Conservation (phyloP, 495 filamentous ascomycete species). For the Trichoderma virens region DNA sequence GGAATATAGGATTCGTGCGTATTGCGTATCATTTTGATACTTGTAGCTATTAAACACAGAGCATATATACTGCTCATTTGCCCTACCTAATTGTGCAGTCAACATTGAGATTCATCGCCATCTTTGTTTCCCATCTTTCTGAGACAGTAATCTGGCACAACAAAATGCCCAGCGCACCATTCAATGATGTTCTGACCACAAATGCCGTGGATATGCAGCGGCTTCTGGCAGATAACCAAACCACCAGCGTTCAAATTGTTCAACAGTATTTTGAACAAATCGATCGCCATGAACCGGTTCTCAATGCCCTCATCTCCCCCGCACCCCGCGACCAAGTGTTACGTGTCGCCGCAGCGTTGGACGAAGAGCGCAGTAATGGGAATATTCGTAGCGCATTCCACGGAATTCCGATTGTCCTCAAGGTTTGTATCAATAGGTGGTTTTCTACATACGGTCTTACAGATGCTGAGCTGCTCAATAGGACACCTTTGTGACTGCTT, state of each 20-base stretch:
- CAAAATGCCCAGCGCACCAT: constrained; percentile 6
- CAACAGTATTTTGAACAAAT: constrained; percentile 43
- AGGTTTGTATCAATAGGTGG: background rate
- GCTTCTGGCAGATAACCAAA: constrained; percentile 22
- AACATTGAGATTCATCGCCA: too few relatives aligned
- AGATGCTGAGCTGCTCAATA: constrained; percentile 2
- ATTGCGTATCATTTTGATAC: too few relatives aligned
- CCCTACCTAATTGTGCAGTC: too few relatives aligned
- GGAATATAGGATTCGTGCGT: too few relatives aligned
- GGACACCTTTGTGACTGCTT: constrained; percentile 32
- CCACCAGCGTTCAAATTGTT: constrained; percentile 39
- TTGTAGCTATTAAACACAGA: too few relatives aligned
- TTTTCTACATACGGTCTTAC: background rate
- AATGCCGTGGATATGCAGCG: constrained; percentile 29
- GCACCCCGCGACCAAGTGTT: constrained; percentile 44
- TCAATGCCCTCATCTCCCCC: constrained; percentile 47
- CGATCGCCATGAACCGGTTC: constrained; percentile 32
- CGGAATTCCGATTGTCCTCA: constrained; percentile 3
- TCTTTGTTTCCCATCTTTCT: too few relatives aligned
- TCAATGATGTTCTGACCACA: constrained; percentile 30
- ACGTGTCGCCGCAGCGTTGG: constrained; percentile 40
- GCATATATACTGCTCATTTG: too few relatives aligned
- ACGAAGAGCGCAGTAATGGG: constrained; percentile 48
- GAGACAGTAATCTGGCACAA: too few relatives aligned
- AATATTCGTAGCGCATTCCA: constrained; percentile 51